Base-by-base conservation (phyloP, 2,329 filamentous ascomycete species). In the Diaporthe sp. region DNA sequence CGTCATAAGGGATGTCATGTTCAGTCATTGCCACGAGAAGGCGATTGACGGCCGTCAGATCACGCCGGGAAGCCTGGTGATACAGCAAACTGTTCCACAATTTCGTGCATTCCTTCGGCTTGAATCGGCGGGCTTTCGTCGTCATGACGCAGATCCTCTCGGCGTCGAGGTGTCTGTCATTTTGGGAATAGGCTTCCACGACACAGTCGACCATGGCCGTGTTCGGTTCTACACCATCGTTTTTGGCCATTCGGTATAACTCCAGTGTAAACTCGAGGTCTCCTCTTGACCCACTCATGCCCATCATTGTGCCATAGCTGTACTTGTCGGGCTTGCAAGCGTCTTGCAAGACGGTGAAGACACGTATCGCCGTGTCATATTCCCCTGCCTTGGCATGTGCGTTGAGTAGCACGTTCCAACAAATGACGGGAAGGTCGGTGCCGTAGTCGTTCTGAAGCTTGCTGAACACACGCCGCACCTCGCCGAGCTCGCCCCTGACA, bases 81-180 rank as follows among this genome's bases (percentile, higher is more conserved):
- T 89, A 87, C 6, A 98, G 85, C 42, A 98, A 84, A 71, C 91
- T 87, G 80, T 98, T 98, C 94, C 94, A 98, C 80, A 95, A 90
- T 42, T 87, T 85, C 2, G 92, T 92, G 30, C 89, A 85, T 7
- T 80, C 77, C n/a, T 82, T 83, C 2, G 87, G 85, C 1, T 90
- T 87, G 25, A 70, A 76, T 4, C 86, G 81, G 0, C 86, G 84
- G 76, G 87, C 85, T 17, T 83, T 82, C 30, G 92, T 85, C 42
- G 91, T 88, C 58, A 89, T 88, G 66, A 89, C 80, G 42, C 92
- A 90, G 66, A 94, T 85, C 52, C 84, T 84, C 81, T 92, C 88
- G 4, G 93, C 92, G 78, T 90, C 86, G 15, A 82, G 78, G 57
- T 88, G 83, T 52, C 86, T 83, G 30, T 88, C 88, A 74, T 91